Conservation (phyloP, 2,329 filamentous ascomycete species). For the Cladosporium sp. region DNA sequence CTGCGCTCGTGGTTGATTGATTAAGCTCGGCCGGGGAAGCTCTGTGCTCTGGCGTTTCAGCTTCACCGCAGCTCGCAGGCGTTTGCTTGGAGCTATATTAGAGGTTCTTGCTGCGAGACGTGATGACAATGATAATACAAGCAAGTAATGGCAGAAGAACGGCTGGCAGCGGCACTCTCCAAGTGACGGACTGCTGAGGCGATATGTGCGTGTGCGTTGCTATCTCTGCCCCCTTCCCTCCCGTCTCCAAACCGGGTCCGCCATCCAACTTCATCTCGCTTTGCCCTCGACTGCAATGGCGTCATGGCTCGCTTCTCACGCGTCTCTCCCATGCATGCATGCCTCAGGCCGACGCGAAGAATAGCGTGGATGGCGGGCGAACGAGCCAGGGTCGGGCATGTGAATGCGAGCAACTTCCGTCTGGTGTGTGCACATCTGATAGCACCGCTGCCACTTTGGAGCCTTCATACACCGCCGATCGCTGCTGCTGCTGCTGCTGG, state of each 20-base stretch:
- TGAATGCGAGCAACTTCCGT: conserved; percentile 1
- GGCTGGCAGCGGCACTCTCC: too few species aligned
- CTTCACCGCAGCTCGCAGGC: background rate
- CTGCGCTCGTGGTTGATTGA: background rate
- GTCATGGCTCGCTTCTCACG: background rate
- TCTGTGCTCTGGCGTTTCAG: background rate
- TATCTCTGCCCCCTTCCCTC: background rate
- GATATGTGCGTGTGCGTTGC: background rate
- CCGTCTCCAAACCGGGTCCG: background rate
- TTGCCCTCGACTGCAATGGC: background rate
- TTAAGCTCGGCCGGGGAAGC: conserved; percentile 1
- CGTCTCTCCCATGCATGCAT: background rate
- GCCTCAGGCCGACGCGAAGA: background rate
- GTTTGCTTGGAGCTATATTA: too few species aligned
- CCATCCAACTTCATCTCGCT: background rate
- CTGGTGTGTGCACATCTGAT: background rate
- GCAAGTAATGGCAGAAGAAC: too few species aligned
- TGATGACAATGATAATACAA: too few species aligned
- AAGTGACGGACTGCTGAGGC: too few species aligned
- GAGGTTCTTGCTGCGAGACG: too few species aligned
- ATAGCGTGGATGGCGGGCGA: background rate
- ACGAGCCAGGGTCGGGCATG: background rate
- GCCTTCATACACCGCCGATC: conserved; percentile 4
- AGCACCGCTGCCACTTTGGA: too few species aligned
- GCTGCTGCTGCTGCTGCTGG: background rate